Evolutionary conservation across 2,329 filamentous ascomycete species (phyloP).

Genomic region (Colletotrichum spaethianum): DNA sequence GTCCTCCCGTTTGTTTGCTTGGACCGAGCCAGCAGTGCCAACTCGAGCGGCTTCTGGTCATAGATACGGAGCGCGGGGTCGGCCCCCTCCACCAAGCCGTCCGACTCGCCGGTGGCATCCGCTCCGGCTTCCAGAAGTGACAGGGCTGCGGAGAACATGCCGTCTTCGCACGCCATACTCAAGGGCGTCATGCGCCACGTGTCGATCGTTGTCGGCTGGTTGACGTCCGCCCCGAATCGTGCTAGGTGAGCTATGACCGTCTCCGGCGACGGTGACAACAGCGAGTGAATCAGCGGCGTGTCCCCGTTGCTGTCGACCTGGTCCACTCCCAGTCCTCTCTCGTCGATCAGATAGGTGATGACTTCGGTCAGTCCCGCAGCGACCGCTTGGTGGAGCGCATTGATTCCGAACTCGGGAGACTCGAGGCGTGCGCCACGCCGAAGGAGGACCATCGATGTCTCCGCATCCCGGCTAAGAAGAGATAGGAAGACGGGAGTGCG

Average conservation of each 20-base stretch:
- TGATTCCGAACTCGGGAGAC: too few relatives aligned
- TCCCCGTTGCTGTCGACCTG: too few relatives aligned
- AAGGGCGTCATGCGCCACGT: not conserved
- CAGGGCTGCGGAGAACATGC: not conserved
- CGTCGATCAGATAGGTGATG: constrained; percentile 9
- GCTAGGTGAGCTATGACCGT: not conserved
- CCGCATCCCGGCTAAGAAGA: not conserved
- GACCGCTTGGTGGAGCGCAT: not conserved
- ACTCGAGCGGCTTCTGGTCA: constrained; percentile 8
- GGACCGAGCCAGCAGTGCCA: not conserved
- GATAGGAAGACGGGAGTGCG: not conserved
- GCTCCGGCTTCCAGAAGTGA: too few relatives aligned
- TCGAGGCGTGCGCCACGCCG: not conserved
- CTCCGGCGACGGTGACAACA: not conserved
- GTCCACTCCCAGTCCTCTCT: too few relatives aligned
- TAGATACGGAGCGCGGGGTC: not conserved
- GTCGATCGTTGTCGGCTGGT: not conserved
- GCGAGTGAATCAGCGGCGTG: too few relatives aligned
- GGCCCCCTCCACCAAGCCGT: too few relatives aligned
- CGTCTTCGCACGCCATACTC: not conserved
- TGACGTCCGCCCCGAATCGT: not conserved
- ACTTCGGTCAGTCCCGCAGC: not conserved
- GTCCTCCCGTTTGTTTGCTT: not conserved
- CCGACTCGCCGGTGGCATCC: too few relatives aligned
- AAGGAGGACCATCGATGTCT: constrained; percentile 7